Percentiles rank a stretch among this genome's conserved stretches.
Evolutionary conservation across 192 early-diverging fungal species (phyloP).

Genomic region (Backusella circina): DNA sequence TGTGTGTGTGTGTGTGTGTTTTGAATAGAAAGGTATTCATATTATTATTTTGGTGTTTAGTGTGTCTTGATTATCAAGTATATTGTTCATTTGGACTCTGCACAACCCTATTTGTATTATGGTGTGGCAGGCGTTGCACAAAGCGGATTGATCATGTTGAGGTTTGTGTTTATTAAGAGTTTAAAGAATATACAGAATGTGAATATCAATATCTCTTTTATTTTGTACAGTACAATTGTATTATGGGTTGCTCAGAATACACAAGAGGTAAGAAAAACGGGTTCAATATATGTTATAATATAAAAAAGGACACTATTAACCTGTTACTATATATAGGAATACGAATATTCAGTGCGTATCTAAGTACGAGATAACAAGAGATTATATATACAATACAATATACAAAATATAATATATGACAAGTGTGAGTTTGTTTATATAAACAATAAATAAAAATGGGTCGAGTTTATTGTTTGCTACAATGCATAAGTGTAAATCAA

Average conservation of each 20-base stretch:
- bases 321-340: slow-evolving; percentile 12
- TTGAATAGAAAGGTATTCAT: no score
- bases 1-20: no score
- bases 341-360: not conserved
- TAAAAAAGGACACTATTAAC: no score
- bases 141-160: slow-evolving; percentile 15
- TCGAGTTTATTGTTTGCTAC: no score
- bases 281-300: no score
- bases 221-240: slow-evolving; percentile 13
- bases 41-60: no score
- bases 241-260: slow-evolving; percentile 17
- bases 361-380: not conserved
- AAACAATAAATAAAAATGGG: not conserved
- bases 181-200: not conserved
- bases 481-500: no score
- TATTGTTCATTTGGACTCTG: slow-evolving; percentile 10
- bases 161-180: slow-evolving; percentile 1
- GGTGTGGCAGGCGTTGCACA: slow-evolving; percentile 17
- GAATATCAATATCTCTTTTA: not conserved
- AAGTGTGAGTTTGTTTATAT: not conserved
- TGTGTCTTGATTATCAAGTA: slow-evolving; percentile 17
- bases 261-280: not conserved
- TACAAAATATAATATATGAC: no score
- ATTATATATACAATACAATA: no score
- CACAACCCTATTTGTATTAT: slow-evolving; percentile 11